Evolutionary conservation across 441 rosid species (phyloP), one percentile per base, ranked within the genome.

Genomic region (Dalechampia spathulata): DNA sequence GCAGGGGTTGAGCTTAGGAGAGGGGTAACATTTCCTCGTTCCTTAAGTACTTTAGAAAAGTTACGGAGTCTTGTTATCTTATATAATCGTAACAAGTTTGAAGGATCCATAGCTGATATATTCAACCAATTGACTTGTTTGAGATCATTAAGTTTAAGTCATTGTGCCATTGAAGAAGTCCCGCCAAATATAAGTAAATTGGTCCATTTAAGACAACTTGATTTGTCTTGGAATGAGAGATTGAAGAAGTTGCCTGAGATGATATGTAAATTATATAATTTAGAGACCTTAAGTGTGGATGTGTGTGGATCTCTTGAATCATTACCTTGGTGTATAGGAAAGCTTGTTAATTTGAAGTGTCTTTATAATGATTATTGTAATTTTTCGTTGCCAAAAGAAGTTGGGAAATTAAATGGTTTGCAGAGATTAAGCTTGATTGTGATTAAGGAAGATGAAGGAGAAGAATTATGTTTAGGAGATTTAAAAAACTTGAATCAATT

Each of bases 41-140:
- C 49, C 13, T 16, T 50, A 10, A 2, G 9, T 22, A 30, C 14
- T 41, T 21, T 32, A 0, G 23, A 21, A 1, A 42, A 34, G 34
- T 19, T 51, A 27, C 44, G 49, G 1, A 61, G 43, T 19, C 44
- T 51, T n/a, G 4, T n/a, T 2, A 2, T 60, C 13, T 8, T 2
- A 5, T 1, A 13, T 11, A 15, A 2, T 3, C 0, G 10, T 1
- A 12, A 1, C 16, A 1, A 1, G 2, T 14, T 11, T 6, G 0
- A 6, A 4, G 0, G 17, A 2, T 1, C 2, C 38, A 5, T 17
- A 6, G 3, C 8, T 7, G 1, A 8, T 10, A 12, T 48, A 15
- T 49, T 50, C 16, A 19, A 5, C 27, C 14, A 39, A 13, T 5
- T 60, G 49, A 49, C 28, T 7, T 40, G 48, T 38, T 36, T 36